These are phyloP conservation scores for Scedosporium aurantiacum DNA, from an alignment of 2,329 filamentous ascomycete genomes.

Conservation along the genomic window DNA sequence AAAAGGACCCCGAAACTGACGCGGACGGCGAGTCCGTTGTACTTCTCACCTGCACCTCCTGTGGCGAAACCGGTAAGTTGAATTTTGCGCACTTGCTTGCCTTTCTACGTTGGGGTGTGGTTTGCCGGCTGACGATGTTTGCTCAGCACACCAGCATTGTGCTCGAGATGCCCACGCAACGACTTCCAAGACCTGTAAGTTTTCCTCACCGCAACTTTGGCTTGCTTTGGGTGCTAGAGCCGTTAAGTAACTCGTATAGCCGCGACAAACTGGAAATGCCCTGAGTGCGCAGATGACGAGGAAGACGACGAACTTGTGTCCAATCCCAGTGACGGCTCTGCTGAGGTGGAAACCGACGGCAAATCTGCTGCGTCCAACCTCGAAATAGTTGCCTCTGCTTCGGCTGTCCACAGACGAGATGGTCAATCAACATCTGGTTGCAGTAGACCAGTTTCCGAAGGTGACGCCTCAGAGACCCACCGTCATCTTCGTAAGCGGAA, in stretches of 20 bases:
- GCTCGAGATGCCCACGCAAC: slow-evolving; percentile 49
- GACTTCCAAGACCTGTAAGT: not conserved
- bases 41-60: slow-evolving; percentile 65
- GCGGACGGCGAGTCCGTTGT: slow-evolving; percentile 72
- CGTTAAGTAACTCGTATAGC: not conserved
- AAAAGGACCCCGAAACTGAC: slow-evolving; percentile 71
- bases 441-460: slow-evolving; percentile 50
- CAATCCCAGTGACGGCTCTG: slow-evolving; percentile 1
- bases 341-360: not conserved
- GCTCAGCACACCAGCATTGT: slow-evolving; percentile 80
- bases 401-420: not conserved
- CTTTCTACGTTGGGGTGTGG: not conserved
- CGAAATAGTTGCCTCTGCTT: not conserved
- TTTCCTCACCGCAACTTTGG: slow-evolving; percentile 16
- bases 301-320: not conserved
- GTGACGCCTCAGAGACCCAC: slow-evolving; percentile 64
- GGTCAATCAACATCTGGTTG: not conserved
- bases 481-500: slow-evolving; percentile 76
- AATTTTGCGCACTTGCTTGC: slow-evolving; percentile 7
- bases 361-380: not conserved
- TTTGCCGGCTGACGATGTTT: not conserved
- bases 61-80: slow-evolving; percentile 70
- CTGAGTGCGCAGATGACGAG: slow-evolving; percentile 29
- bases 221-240: slow-evolving; percentile 12
- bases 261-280: slow-evolving; percentile 36